Conservation (phyloP, 139 green algal genomes). For the Coccomyxa sp. region DNA sequence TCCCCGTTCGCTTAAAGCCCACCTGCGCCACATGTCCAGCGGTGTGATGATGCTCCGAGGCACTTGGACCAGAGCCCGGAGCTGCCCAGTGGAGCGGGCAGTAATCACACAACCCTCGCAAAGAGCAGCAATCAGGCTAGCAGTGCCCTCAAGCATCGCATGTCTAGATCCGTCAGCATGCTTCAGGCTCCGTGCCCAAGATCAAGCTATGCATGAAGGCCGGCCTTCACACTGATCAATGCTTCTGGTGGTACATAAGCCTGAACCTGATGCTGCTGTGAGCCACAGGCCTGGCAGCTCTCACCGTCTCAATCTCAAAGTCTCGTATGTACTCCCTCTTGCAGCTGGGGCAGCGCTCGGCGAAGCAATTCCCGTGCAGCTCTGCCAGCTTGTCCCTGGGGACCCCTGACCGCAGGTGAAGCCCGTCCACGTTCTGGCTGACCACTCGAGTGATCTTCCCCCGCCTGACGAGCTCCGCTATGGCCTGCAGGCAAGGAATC, state of each 20-base stretch:
- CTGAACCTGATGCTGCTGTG: neutral
- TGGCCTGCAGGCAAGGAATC: no score
- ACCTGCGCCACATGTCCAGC: constrained; percentile 41
- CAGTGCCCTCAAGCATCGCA: neutral
- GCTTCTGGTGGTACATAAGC: neutral
- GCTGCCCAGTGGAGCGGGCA: neutral
- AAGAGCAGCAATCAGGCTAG: neutral
- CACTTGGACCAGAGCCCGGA: neutral
- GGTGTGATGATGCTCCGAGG: neutral
- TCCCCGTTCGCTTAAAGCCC: constrained; percentile 80
- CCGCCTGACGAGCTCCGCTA: constrained; percentile 43
- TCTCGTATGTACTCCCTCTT: constrained; percentile 74
- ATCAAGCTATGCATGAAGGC: neutral
- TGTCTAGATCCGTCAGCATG: neutral
- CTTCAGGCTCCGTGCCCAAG: neutral
- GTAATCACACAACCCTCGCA: neutral
- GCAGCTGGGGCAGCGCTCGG: constrained; percentile 80
- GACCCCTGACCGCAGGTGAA: constrained; percentile 84
- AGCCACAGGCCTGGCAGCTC: neutral
- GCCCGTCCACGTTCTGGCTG: constrained; percentile 85
- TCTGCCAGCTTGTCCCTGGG: constrained; percentile 70
- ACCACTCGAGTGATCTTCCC: constrained; percentile 54
- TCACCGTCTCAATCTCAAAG: constrained; percentile 89
- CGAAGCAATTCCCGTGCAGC: constrained; percentile 96
- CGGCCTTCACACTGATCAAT: neutral